Percentiles rank a stretch among this genome's conserved stretches.
Conservation (phyloP, 1,139 yeast species). For the Dujonia santamariae region DNA sequence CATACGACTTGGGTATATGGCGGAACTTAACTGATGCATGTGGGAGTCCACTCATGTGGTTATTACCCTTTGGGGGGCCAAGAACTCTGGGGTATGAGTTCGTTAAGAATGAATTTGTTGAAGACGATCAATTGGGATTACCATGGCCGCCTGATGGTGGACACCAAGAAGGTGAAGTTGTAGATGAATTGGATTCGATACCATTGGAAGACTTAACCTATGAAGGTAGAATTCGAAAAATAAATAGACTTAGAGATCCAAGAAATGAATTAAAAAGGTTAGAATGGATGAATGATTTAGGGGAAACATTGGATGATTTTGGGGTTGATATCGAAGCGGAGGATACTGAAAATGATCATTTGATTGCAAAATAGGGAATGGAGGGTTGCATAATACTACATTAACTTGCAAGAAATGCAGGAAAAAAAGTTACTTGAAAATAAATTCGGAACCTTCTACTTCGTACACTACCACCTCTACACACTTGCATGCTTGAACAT, state of each 20-base stretch:
- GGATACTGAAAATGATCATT: conserved; percentile 20
- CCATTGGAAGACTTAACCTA: conserved; percentile 18
- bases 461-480: too few species aligned
- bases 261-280: conserved; percentile 29
- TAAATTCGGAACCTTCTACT: too few species aligned
- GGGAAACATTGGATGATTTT: conserved; percentile 77
- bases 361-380: conserved; percentile 1
- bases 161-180: conserved; percentile 32
- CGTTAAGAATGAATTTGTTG: conserved; percentile 49
- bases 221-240: conserved; percentile 9
- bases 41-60: conserved; percentile 66
- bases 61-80: conserved; percentile 66
- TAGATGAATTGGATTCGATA: conserved; percentile 13
- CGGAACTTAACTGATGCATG: conserved; percentile 47
- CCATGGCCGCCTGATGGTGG: conserved; percentile 94
- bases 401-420: too few species aligned
- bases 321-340: conserved; percentile 84
- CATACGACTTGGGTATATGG: conserved; percentile 72
- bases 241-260: conserved; percentile 19
- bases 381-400: too few species aligned
- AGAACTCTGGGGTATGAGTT: conserved; percentile 43
- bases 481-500: too few species aligned
- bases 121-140: conserved; percentile 58
- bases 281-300: conserved; percentile 75
- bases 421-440: too few species aligned